phyloP scores from a whole-genome alignment of 805 yeast genomes.

The Saitoella complicata region DNA sequence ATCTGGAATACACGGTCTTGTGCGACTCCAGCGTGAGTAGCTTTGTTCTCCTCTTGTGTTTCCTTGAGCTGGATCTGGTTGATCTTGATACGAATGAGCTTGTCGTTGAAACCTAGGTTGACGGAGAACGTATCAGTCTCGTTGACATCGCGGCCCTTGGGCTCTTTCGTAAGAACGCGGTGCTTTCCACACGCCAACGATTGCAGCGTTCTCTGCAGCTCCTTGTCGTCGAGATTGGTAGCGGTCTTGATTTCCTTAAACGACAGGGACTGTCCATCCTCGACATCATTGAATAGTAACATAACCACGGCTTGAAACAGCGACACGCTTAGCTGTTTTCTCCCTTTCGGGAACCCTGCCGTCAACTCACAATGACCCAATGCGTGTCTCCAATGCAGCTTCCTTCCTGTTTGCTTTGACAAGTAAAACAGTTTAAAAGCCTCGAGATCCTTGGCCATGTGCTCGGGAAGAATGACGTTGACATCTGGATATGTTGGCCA shows the following conservation, averaged over 20 bases:
- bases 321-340: slow-evolving; percentile 18
- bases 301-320: slow-evolving; percentile 59
- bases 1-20: slow-evolving; percentile 21
- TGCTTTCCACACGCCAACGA: slow-evolving; percentile 72
- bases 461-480: slow-evolving; percentile 15
- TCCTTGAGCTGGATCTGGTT: slow-evolving; percentile 15
- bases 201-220: slow-evolving; percentile 59
- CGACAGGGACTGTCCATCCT: slow-evolving; percentile 29
- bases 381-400: slow-evolving; percentile 17
- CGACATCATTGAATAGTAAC: slow-evolving; percentile 48
- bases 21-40: slow-evolving; percentile 13
- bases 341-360: slow-evolving; percentile 18
- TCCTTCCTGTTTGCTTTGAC: slow-evolving; percentile 13
- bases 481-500: slow-evolving; percentile 21
- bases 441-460: slow-evolving; percentile 12
- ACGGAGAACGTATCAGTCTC: slow-evolving; percentile 47
- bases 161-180: slow-evolving; percentile 54
- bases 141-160: slow-evolving; percentile 57
- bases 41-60: slow-evolving; percentile 13
- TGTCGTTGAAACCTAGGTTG: slow-evolving; percentile 52
- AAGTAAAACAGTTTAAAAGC: slow-evolving; percentile 16
- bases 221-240: slow-evolving; percentile 59
- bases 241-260: slow-evolving; percentile 43
- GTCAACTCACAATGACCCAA: slow-evolving; percentile 18
- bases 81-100: slow-evolving; percentile 46